Evolutionary conservation across 1,284 basidiomycete species (phyloP), one percentile per base, ranked within the genome.

Genomic region (Leccinum pachyderme): DNA sequence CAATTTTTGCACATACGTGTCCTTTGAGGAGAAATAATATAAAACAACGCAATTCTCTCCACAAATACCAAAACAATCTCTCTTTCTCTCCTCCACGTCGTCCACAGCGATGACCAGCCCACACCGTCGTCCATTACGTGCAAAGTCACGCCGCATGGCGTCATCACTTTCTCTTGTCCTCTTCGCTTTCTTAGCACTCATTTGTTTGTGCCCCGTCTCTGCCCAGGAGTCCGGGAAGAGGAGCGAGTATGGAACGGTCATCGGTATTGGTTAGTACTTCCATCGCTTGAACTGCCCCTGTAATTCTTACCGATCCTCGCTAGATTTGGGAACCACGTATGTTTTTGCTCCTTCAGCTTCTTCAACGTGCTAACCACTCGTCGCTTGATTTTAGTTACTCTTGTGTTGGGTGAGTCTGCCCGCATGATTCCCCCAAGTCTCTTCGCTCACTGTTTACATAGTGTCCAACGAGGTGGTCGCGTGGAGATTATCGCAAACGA

Each of bases 401-500:
- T 57, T 90, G 88, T 72, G 89, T 91, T 67, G 87, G 82, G 84
- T 86, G 58, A 60, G 82, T 74, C 4, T 2, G 6, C 44, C 54
- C 18, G 1, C 12, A 15, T 11, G 12, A 4, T 2, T 2, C 15
- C 3, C 2, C 15, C 25, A 3, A 2, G 1, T 12, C 1, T 46
- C 7, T 24, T 39, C 1, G 9, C 39, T 59, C 27, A 54, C 56
- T 12, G 27, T 35, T 49, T 47, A 53, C 0, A 8, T 61, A 93
- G 94, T 81, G 92, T 98, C 54, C 92, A 95, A 76, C 89, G 89
- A 57, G 89, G 89, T 59, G 95, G 93, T 64, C 90, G 91, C 65
- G 94, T 97, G 41, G 94, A 98, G 76, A 97, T 96, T 65, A 95
- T 96, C 68, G 92, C 95, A 72, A 97, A 97, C 77, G 95, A 96